These are phyloP conservation scores for Fusarium longipes DNA, from an alignment of 2,329 filamentous ascomycete species.

Conservation along the genomic window DNA sequence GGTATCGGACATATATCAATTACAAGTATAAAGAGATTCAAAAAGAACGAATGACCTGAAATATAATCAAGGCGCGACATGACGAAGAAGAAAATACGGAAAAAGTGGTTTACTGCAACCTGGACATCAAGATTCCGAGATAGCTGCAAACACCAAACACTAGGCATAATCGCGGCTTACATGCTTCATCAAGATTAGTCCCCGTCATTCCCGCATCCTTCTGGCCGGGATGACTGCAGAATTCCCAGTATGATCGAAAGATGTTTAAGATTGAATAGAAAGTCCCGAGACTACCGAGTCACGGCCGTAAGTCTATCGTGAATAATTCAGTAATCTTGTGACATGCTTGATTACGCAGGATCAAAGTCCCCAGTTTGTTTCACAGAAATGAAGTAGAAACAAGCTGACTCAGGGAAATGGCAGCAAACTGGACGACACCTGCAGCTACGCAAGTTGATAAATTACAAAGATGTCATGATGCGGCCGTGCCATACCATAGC, in stretches of 20 bases:
- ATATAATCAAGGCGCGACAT: background rate
- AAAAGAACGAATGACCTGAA: background rate
- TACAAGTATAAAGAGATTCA: background rate
- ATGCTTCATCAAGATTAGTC: background rate
- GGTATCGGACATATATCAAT: background rate
- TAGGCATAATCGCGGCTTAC: background rate
- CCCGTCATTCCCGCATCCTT: background rate
- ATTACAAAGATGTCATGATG: constrained; percentile 12
- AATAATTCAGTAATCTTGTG: background rate
- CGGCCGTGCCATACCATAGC: constrained; percentile 16
- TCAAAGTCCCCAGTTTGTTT: constrained; percentile 24
- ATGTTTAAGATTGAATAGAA: background rate
- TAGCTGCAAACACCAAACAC: background rate
- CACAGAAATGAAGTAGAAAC: constrained; percentile 34
- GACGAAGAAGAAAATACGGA: background rate
- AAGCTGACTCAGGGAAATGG: constrained; percentile 15
- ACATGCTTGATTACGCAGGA: constrained; percentile 14
- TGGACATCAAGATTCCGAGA: background rate
- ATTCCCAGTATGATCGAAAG: background rate
- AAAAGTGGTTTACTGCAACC: background rate
- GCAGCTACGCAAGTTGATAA: constrained; percentile 6
- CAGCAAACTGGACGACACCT: constrained; percentile 20
- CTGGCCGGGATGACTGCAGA: background rate
- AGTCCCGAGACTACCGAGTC: background rate
- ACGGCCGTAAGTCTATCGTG: background rate